Conservation (phyloP, 2,329 filamentous ascomycete genomes). For the Chaetomium strumarium region DNA sequence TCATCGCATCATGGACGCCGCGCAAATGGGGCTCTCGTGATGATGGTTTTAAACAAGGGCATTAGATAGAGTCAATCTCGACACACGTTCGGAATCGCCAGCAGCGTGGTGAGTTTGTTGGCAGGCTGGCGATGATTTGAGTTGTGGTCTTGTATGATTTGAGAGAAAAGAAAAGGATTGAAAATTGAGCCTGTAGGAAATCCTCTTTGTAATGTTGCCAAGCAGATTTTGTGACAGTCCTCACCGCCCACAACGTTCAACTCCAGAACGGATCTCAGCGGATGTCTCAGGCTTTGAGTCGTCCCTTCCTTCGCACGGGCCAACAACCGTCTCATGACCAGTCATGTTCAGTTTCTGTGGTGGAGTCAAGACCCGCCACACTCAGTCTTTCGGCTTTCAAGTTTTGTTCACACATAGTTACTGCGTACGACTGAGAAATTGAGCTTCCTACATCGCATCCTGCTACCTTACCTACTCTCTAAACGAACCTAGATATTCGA, state of each 20-base stretch:
- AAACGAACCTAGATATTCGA: slow-evolving; percentile 5
- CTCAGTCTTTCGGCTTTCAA: slow-evolving; percentile 21
- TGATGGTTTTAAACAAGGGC: slow-evolving; percentile 63
- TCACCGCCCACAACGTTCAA: slow-evolving; percentile 25
- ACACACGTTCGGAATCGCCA: slow-evolving; percentile 51
- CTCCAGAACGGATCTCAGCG: background rate
- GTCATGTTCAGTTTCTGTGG: slow-evolving; percentile 22
- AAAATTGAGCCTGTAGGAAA: slow-evolving; percentile 9
- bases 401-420: slow-evolving; percentile 22
- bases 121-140: slow-evolving; percentile 35
- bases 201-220: slow-evolving; percentile 11
- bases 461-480: no score
- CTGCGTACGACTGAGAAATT: slow-evolving; percentile 16
- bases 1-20: slow-evolving; percentile 61
- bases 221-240: slow-evolving; percentile 15
- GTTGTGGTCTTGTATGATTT: slow-evolving; percentile 30
- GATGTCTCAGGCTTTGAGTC: slow-evolving; percentile 1
- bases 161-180: slow-evolving; percentile 18
- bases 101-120: slow-evolving; percentile 34
- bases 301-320: slow-evolving; percentile 15
- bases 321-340: slow-evolving; percentile 8
- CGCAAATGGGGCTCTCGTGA: slow-evolving; percentile 59
- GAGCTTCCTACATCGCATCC: slow-evolving; percentile 16
- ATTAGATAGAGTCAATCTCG: slow-evolving; percentile 46
- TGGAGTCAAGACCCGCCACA: slow-evolving; percentile 24